These are phyloP conservation scores for Eustoma russellianum DNA, from an alignment of 257 asterid species.

Conservation along the genomic window DNA sequence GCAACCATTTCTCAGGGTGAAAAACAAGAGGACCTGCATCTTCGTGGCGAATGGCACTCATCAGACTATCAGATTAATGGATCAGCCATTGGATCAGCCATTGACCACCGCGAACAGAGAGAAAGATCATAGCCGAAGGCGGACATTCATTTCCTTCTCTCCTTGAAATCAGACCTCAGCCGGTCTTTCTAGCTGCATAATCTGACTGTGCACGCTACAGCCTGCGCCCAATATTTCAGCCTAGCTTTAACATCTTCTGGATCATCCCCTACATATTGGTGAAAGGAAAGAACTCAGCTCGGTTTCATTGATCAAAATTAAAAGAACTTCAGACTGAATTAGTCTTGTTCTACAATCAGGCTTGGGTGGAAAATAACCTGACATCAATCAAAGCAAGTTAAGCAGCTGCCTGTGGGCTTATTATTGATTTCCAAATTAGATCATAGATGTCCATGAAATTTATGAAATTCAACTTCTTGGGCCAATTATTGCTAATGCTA, in stretches of 20 bases:
- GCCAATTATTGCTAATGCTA: too few relatives aligned
- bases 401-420: too few relatives aligned
- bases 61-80: background rate
- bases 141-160: background rate
- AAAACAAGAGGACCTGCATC: conserved; percentile 2
- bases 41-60: background rate
- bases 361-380: too few relatives aligned
- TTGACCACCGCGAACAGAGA: too few relatives aligned
- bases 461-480: too few relatives aligned
- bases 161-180: background rate
- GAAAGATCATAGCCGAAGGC: background rate
- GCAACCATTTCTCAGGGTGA: conserved; percentile 16
- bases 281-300: background rate
- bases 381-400: too few relatives aligned
- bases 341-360: too few relatives aligned
- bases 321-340: too few relatives aligned
- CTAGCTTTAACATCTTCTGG: conserved; percentile 42
- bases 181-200: conserved; percentile 24
- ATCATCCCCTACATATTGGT: conserved; percentile 24
- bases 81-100: background rate
- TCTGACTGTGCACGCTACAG: conserved; percentile 31
- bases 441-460: too few relatives aligned
- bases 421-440: too few relatives aligned
- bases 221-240: conserved; percentile 40
- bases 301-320: too few relatives aligned